A percentile compares a stretch with the other conserved stretches of the same genome.
These are phyloP conservation scores for Pelomyxa schiedti DNA, from an alignment of 78 protist species.

Conservation along the genomic window DNA sequence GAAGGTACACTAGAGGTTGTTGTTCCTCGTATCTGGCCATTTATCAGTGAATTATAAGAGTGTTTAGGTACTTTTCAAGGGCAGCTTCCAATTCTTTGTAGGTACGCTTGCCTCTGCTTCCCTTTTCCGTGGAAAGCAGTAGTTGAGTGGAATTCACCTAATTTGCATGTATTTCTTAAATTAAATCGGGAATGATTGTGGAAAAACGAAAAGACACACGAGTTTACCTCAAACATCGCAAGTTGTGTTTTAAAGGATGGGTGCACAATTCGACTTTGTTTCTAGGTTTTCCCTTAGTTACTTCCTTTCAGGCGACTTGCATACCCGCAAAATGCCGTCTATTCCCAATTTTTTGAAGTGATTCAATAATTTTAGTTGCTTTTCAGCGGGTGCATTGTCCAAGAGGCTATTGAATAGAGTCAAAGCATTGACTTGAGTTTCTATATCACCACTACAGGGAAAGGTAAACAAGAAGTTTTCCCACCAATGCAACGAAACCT, in stretches of 20 bases:
- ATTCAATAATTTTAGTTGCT: constrained; percentile 16
- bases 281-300: too few species aligned
- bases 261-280: constrained; percentile 38
- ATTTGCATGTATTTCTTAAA: too few species aligned
- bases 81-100: too few species aligned
- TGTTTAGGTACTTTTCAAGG: too few species aligned
- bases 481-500: too few species aligned
- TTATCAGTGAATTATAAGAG: too few species aligned
- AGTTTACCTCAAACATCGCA: constrained; percentile 26
- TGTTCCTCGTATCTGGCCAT: constrained; percentile 26
- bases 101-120: background rate
- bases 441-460: constrained; percentile 38
- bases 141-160: too few species aligned
- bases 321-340: constrained; percentile 1
- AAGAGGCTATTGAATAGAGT: constrained; percentile 32
- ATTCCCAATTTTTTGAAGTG: constrained; percentile 32
- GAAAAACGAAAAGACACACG: constrained; percentile 15
- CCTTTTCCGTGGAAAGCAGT: background rate
- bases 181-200: too few species aligned
- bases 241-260: constrained; percentile 33
- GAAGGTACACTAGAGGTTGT: constrained; percentile 21
- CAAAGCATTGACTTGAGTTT: constrained; percentile 35
- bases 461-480: too few species aligned
- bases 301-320: too few species aligned
- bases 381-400: constrained; percentile 41